phyloP scores from a whole-genome alignment of 306 rosid genomes.

The Mimosa bimucronata region DNA sequence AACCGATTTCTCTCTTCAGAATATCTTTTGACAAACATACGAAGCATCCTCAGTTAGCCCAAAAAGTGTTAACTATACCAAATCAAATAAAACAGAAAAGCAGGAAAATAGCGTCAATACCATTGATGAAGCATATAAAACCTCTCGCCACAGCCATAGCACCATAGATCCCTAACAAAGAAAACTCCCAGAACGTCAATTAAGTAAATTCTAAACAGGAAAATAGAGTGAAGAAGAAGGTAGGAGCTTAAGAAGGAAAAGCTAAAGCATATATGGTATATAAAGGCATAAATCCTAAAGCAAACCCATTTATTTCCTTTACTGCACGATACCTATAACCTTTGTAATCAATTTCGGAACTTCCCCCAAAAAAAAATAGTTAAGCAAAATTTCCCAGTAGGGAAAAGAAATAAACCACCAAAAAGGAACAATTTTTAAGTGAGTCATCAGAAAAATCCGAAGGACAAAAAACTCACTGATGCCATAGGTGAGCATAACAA shows the following conservation, averaged over 20 bases:
- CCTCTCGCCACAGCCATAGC: conserved; percentile 93
- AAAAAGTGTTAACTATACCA: not conserved
- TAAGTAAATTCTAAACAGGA: not conserved
- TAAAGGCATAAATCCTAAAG: conserved; percentile 21
- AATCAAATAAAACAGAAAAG: not conserved
- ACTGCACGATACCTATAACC: not conserved
- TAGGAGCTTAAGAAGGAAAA: not conserved
- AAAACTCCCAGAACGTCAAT: conserved; percentile 9
- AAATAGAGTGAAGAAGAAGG: not conserved
- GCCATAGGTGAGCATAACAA: conserved; percentile 88
- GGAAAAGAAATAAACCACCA: not conserved
- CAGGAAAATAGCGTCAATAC: conserved; percentile 74
- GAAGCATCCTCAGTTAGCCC: conserved; percentile 1
- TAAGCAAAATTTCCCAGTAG: too few species aligned
- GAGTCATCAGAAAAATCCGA: not conserved
- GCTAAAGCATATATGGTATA: not conserved
- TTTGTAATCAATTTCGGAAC: not conserved
- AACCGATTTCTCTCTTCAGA: not conserved
- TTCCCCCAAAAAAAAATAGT: too few species aligned
- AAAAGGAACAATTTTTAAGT: conserved; percentile 19
- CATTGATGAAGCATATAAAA: conserved; percentile 82
- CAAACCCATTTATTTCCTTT: not conserved
- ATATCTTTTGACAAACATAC: not conserved
- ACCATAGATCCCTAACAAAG: conserved; percentile 78
- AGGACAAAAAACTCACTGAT: conserved; percentile 56